Evolutionary conservation across 768 basidiomycete species (phyloP), one percentile per base, ranked within the genome.

Genomic region (Hygrocybe punicea): DNA sequence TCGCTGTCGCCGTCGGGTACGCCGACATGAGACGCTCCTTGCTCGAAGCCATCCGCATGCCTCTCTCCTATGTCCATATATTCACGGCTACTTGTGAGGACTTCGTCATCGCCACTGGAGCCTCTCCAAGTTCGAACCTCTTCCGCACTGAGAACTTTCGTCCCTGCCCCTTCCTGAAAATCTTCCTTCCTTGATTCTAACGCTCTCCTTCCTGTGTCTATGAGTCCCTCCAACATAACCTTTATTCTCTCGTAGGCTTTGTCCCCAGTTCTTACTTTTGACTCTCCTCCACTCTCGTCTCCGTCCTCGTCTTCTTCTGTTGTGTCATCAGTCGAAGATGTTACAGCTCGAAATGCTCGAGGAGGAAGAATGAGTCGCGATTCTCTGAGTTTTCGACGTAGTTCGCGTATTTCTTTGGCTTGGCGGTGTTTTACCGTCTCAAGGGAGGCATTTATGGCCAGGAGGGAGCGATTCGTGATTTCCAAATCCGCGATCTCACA

Each of bases 401-500:
- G 77, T 40, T 93, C 90, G 19, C 89, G 82, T 51, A 96, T 93
- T 71, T 96, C 93, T 60, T 83, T 85, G 6, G 86, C 84, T 65
- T 95, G 93, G 25, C 80, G 81, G 61, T 87, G 82, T 71, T 91
- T 93, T 34, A 83, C 81, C 35, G 84, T 81, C 70, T 96, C 93
- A 19, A 96, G 78, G 16, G 87, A 81, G 2, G 86, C 76, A 65
- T 95, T 96, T 73, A 96, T 93, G 2, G 84, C 83, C 46, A 95
- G 78, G 16, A 96, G 79, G 1, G 93, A 96, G 34, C 83, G 80
- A 69, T 93, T 95, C 6, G 91, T 87, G 65, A 96, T 96, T 71
- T 95, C 91, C 10, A 96, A 78, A 73, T 96, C 93, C 11, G 89
- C 90, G 57, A 96, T 95, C 93, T 96, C n/a, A 57, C 16, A 44